Evolutionary conservation across 805 yeast species (phyloP).

Genomic region (Priceomyces fermenticarens): DNA sequence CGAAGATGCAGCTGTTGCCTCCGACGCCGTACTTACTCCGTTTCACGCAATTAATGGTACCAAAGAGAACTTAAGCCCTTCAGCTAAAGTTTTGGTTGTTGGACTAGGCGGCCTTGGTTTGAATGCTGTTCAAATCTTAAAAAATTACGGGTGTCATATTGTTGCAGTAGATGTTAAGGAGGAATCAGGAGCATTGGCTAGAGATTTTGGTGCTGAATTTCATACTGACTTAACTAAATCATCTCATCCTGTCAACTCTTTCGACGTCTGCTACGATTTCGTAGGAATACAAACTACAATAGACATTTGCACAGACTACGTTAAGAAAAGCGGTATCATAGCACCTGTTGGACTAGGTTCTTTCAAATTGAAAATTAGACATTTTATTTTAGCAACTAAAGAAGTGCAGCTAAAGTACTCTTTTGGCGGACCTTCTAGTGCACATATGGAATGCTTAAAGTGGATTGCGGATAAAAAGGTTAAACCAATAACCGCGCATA

Average conservation of each 20-base stretch:
- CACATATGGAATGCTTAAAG: constrained; percentile 41
- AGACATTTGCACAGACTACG: constrained; percentile 26
- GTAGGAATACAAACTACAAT: constrained; percentile 32
- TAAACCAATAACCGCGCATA: constrained; percentile 30
- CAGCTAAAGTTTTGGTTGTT: constrained; percentile 33
- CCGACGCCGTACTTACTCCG: constrained; percentile 43
- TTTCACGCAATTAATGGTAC: constrained; percentile 40
- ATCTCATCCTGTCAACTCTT: constrained; percentile 26
- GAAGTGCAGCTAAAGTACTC: constrained; percentile 39
- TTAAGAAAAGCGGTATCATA: constrained; percentile 34
- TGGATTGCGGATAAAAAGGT: constrained; percentile 40
- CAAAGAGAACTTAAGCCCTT: constrained; percentile 22
- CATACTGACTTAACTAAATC: constrained; percentile 27
- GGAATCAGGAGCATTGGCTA: constrained; percentile 24
- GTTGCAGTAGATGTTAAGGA: constrained; percentile 33
- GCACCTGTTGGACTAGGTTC: constrained; percentile 44
- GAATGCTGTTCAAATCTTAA: constrained; percentile 40
- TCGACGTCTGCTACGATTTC: constrained; percentile 40
- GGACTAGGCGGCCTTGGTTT: constrained; percentile 44
- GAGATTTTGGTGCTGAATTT: constrained; percentile 35
- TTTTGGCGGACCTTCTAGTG: constrained; percentile 44
- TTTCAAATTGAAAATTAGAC: constrained; percentile 24
- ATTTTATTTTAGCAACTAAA: constrained; percentile 36
- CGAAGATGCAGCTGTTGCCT: constrained; percentile 39
- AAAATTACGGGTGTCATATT: constrained; percentile 27